phyloP scores from a whole-genome alignment of 306 rosid species.

The Potentilla sterilis region DNA sequence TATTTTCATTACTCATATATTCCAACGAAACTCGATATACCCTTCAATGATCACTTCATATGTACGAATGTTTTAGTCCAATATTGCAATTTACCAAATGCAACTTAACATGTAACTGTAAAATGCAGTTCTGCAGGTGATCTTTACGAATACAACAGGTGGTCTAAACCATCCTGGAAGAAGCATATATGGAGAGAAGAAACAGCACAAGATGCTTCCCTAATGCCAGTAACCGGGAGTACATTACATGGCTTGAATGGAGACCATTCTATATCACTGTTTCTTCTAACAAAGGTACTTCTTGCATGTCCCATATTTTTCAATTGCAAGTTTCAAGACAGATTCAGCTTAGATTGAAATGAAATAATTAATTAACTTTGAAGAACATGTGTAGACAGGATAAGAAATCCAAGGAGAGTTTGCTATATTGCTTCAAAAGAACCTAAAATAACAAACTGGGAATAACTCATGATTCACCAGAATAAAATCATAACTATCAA shows the following conservation, averaged over 20 bases:
- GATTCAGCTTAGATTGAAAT: background rate
- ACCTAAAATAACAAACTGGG: background rate
- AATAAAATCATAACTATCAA: background rate
- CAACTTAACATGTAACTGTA: slow-evolving; percentile 18
- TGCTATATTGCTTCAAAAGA: background rate
- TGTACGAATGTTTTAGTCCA: slow-evolving; percentile 13
- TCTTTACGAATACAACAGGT: slow-evolving; percentile 76
- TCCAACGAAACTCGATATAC: background rate
- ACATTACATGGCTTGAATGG: slow-evolving; percentile 50
- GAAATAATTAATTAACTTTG: slow-evolving; percentile 2
- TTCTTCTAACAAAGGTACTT: slow-evolving; percentile 85
- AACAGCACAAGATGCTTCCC: slow-evolving; percentile 38
- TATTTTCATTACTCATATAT: slow-evolving; percentile 5
- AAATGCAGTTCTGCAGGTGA: slow-evolving; percentile 75
- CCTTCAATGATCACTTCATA: background rate
- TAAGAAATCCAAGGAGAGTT: background rate
- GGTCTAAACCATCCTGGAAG: slow-evolving; percentile 89
- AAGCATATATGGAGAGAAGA: slow-evolving; percentile 74
- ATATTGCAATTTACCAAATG: slow-evolving; percentile 22
- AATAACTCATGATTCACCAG: background rate
- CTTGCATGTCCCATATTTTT: background rate
- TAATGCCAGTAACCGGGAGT: slow-evolving; percentile 56
- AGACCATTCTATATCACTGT: slow-evolving; percentile 71
- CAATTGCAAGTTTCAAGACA: background rate
- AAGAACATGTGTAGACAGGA: background rate